Evolutionary conservation across 2,329 filamentous ascomycete species (phyloP).

Genomic region (Ophiostoma fasciatum): DNA sequence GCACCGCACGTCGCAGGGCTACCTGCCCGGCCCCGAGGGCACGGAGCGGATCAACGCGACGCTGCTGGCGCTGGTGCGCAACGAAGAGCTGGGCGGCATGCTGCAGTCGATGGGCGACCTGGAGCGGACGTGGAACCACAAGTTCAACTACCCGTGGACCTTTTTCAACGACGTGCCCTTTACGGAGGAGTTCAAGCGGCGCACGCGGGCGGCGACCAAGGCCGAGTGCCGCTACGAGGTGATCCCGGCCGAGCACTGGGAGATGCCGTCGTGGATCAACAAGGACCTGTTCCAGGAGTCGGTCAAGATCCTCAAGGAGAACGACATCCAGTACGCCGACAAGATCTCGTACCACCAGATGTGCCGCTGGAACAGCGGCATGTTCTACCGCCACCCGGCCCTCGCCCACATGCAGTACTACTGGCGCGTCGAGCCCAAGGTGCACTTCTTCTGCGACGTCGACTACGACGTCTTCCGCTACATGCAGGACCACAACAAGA

Average conservation of each 20-base stretch:
- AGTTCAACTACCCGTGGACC: slow-evolving; percentile 99
- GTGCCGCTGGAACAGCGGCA: slow-evolving; percentile 96
- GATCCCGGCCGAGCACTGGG: slow-evolving; percentile 94
- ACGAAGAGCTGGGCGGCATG: slow-evolving; percentile 74
- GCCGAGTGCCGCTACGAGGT: slow-evolving; percentile 76
- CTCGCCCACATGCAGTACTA: slow-evolving; percentile 76
- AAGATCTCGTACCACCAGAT: slow-evolving; percentile 94
- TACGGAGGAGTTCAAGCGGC: slow-evolving; percentile 78
- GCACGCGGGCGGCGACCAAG: slow-evolving; percentile 69
- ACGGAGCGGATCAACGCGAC: slow-evolving; percentile 87
- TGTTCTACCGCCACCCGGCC: slow-evolving; percentile 94
- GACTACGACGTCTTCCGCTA: slow-evolving; percentile 98
- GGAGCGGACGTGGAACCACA: slow-evolving; percentile 90
- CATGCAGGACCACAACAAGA: slow-evolving; percentile 98
- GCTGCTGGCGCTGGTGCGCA: slow-evolving; percentile 79
- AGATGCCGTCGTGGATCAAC: slow-evolving; percentile 83
- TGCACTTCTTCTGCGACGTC: slow-evolving; percentile 97
- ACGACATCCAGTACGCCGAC: slow-evolving; percentile 79
- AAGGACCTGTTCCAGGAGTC: slow-evolving; percentile 74
- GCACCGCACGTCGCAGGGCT: slow-evolving; percentile 59
- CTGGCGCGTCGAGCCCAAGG: slow-evolving; percentile 97
- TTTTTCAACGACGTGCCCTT: slow-evolving; percentile 98
- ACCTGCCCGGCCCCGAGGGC: slow-evolving; percentile 58
- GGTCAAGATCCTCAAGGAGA: slow-evolving; percentile 64
- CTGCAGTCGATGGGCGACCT: slow-evolving; percentile 80